These are phyloP conservation scores for Acacia concinna DNA, from an alignment of 331 rosid species.

Conservation along the genomic window DNA sequence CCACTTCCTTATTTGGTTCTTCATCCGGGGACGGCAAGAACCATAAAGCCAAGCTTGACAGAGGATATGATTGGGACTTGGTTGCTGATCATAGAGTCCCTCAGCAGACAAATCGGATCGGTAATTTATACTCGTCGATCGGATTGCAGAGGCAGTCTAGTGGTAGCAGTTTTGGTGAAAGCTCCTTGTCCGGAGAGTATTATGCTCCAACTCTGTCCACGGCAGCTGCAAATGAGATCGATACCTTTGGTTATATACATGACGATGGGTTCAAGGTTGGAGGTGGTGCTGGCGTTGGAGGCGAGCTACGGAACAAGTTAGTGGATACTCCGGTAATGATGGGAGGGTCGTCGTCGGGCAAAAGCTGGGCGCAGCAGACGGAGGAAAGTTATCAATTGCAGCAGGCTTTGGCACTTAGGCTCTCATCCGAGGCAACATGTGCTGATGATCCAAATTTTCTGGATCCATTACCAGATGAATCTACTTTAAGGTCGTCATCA, in stretches of 20 bases:
- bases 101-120: slow-evolving; percentile 77
- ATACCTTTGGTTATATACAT: slow-evolving; percentile 58
- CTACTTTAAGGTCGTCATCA: slow-evolving; percentile 41
- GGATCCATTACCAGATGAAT: slow-evolving; percentile 68
- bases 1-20: slow-evolving; percentile 48
- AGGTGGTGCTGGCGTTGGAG: slow-evolving; percentile 39
- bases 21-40: slow-evolving; percentile 66
- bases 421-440: slow-evolving; percentile 83
- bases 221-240: slow-evolving; percentile 68
- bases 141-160: slow-evolving; percentile 97
- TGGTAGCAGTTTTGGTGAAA: slow-evolving; percentile 93
- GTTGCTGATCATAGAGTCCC: slow-evolving; percentile 58
- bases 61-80: slow-evolving; percentile 75
- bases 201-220: slow-evolving; percentile 72
- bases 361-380: slow-evolving; percentile 99
- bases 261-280: slow-evolving; percentile 55
- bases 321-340: slow-evolving; percentile 40
- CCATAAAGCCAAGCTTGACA: slow-evolving; percentile 54
- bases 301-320: slow-evolving; percentile 52
- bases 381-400: slow-evolving; percentile 99
- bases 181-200: slow-evolving; percentile 89
- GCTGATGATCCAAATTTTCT: slow-evolving; percentile 95
- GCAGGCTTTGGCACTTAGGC: slow-evolving; percentile 82
- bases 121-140: slow-evolving; percentile 59
- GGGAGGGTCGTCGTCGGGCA: slow-evolving; percentile 57